Base-by-base conservation (phyloP, 495 filamentous ascomycete genomes). In the Beverwykella pulmonaria region DNA sequence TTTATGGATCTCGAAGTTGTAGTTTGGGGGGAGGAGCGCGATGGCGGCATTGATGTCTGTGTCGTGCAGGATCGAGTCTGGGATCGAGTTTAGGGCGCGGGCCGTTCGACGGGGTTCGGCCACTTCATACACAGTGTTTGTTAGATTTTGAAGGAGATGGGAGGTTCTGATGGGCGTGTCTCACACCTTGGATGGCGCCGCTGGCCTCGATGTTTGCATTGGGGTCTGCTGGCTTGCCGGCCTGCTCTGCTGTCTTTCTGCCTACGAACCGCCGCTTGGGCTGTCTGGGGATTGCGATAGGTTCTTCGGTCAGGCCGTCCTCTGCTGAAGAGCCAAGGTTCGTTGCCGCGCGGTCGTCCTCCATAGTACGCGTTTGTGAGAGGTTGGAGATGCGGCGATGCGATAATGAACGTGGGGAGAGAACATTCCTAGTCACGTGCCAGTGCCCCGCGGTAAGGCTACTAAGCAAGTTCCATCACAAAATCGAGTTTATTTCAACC, bases 1-100 rank as follows among this genome's bases (percentile, higher is more conserved):
- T 76, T 99, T 98, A 73, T 90, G 94, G 56, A 99, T 92, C 78
- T 99, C 94, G 74, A 99, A 99, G 47, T 90, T 92, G 82, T 98
- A 99, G 80, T 99, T 98, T 19, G 85, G 78, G 1, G 94, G 94
- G 6, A 99, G 87, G 20, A 97, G 85, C 2, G 85, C 81, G 50
- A 98, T 93, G 1, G 94, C 94, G 17, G 85, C 89, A 78, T 92
- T 92, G 68, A 99, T 90, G n/a, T 90, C 91, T 46, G 86, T 79
- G 75, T 98, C 91, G 61, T 94, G 80, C 23, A 94, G 81, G 66
- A 99, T 97, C 59, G 92, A 89, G 1, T 86, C 78, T 1, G 94
- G 93, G 12, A 99, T 90, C 76, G 93, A 90, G 76, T 97, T 96
- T 25, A 98, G 80, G 46, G 91, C 83, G 61, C 94, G 80, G 1